A percentile compares a stretch with the other conserved stretches of the same genome.
phyloP scores from a whole-genome alignment of 2,329 filamentous ascomycete genomes.

The Ophiostoma quercus region DNA sequence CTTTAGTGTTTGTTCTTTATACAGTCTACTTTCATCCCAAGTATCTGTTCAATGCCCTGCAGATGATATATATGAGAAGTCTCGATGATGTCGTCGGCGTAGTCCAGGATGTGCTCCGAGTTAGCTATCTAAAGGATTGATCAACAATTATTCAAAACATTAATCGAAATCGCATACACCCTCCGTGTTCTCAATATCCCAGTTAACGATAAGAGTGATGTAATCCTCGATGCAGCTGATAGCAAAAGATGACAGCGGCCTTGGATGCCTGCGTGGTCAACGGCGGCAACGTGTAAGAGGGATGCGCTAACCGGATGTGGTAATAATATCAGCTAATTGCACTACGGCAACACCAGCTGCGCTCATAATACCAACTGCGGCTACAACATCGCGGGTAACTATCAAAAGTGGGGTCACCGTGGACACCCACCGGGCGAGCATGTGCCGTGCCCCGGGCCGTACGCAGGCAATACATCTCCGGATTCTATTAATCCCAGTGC shows the following conservation, averaged over 20 bases:
- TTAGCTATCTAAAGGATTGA: too few species aligned
- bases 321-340: neutral
- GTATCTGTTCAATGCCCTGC: neutral
- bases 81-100: neutral
- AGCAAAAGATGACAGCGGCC: neutral
- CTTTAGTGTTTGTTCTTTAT: too few species aligned
- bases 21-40: neutral
- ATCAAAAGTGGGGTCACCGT: neutral
- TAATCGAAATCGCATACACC: too few species aligned
- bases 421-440: neutral
- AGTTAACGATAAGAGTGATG: neutral
- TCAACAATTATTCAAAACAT: too few species aligned
- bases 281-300: conserved; percentile 6
- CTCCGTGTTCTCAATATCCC: too few species aligned
- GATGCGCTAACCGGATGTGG: neutral
- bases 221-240: neutral
- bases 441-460: neutral
- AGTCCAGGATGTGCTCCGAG: neutral
- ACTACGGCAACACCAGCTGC: neutral
- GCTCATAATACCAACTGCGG: neutral
- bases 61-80: neutral
- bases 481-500: neutral
- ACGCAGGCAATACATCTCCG: neutral
- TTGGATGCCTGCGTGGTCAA: neutral
- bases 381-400: neutral